Conservation (phyloP, 805 yeast genomes). For the Candida schatavii region DNA sequence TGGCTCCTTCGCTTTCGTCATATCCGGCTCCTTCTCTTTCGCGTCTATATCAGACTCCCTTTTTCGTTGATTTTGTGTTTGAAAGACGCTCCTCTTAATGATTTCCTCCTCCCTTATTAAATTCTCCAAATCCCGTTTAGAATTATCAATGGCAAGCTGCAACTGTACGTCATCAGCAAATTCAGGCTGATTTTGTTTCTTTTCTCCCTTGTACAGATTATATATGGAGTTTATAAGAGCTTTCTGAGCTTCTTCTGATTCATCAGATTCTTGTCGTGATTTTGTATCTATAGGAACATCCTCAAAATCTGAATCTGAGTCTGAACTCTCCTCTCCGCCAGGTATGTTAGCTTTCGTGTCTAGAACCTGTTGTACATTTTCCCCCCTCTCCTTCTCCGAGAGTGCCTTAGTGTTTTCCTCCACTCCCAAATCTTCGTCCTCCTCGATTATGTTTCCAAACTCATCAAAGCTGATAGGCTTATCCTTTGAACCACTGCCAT, state of each 20-base stretch:
- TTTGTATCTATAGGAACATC: slow-evolving; percentile 19
- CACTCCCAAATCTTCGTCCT: background rate
- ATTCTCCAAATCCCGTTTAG: slow-evolving; percentile 39
- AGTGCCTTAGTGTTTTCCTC: background rate
- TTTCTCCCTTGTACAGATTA: slow-evolving; percentile 21
- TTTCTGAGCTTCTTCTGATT: slow-evolving; percentile 14
- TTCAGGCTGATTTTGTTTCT: slow-evolving; percentile 7
- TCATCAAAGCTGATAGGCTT: slow-evolving; percentile 55
- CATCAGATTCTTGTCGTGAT: slow-evolving; percentile 2
- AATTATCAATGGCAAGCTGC: slow-evolving; percentile 48
- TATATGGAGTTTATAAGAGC: slow-evolving; percentile 39
- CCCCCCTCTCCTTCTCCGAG: too few relatives aligned
- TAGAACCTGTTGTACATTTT: slow-evolving; percentile 3
- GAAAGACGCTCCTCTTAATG: background rate
- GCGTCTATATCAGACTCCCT: background rate
- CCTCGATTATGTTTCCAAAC: slow-evolving; percentile 19
- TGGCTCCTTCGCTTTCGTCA: background rate
- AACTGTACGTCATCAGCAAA: slow-evolving; percentile 19
- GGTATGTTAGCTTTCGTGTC: background rate
- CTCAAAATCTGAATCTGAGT: slow-evolving; percentile 17
- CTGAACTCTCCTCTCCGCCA: slow-evolving; percentile 2
- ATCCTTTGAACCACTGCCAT: slow-evolving; percentile 32
- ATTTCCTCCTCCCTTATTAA: slow-evolving; percentile 24
- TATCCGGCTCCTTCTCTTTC: background rate
- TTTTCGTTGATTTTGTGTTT: background rate